phyloP scores from a whole-genome alignment of 1,139 yeast species.

The Diutina catenulata region DNA sequence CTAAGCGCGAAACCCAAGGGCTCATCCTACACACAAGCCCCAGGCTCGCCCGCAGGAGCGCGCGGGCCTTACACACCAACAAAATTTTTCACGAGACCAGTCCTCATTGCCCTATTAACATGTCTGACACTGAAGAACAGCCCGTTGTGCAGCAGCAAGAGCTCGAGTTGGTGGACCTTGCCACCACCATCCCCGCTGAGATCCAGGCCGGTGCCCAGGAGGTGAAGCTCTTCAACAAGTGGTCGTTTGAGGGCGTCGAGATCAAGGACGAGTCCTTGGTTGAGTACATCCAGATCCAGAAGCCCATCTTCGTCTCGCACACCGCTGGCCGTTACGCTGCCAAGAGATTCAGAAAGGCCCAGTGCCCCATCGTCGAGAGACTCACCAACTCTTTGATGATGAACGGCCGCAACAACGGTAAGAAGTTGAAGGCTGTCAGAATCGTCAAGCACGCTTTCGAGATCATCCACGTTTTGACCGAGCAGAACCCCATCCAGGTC shows the following conservation, averaged over 20 bases:
- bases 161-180: slow-evolving; percentile 73
- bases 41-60: background rate
- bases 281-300: slow-evolving; percentile 96
- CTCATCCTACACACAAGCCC: background rate
- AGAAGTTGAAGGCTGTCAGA: slow-evolving; percentile 99
- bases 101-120: slow-evolving; percentile 11
- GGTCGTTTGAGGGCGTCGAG: slow-evolving; percentile 97
- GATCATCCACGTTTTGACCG: slow-evolving; percentile 95
- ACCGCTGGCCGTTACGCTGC: slow-evolving; percentile 99
- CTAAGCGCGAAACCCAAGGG: too few relatives aligned
- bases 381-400: slow-evolving; percentile 99
- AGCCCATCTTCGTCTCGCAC: slow-evolving; percentile 97
- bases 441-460: slow-evolving; percentile 98
- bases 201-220: slow-evolving; percentile 94
- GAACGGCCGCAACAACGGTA: slow-evolving; percentile 99
- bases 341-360: slow-evolving; percentile 99
- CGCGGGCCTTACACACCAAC: background rate
- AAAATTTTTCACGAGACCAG: slow-evolving; percentile 4
- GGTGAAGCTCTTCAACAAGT: slow-evolving; percentile 98
- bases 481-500: slow-evolving; percentile 99
- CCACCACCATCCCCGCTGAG: slow-evolving; percentile 93
- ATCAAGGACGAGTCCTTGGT: slow-evolving; percentile 96
- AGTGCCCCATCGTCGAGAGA: slow-evolving; percentile 99
- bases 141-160: slow-evolving; percentile 57
- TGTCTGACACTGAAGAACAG: slow-evolving; percentile 46